Evolutionary conservation across 768 basidiomycete genomes (phyloP), one percentile per base, ranked within the genome.

Genomic region (Termitomyces bulborhizus): DNA sequence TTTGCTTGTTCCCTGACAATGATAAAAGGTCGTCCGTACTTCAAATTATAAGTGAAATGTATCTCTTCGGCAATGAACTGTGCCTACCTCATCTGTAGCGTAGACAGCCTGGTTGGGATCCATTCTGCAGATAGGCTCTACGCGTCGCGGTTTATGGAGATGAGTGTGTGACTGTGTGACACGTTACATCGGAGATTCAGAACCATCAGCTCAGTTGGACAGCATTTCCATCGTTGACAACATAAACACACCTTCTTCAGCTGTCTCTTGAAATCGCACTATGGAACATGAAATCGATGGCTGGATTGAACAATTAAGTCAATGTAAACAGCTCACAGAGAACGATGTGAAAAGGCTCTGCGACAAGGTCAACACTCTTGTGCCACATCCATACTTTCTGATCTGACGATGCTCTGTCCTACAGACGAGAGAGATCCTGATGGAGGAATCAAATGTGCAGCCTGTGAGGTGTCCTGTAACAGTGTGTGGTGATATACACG

Each of bases 381-480:
- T 61, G 54, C 55, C 58, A 60, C 45, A 44, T 52, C 40, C 40
- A 6, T 37, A 39, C 54, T 48, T 58, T 53, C 59, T 61, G 63
- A 68, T 66, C 62, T 63, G 40, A 63, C 58, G 60, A 60, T 62
- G 48, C 51, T 44, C 37, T 42, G 13, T 46, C 32, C 13, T 13
- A 21, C 68, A 99, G 97, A 94, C 97, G 53, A 83, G 96, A 67
- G 97, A 98, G 75, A 96, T 99, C 63, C 72, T 99, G 70, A 95
- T 97, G 89, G 96, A 97, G 67, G 97, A 99, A 77, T 94, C 92
- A 32, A 99, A 99, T 69, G 97, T 99, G 1, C 96, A 98, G 73
- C 95, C 95, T 21, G 97, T 99, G 53, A 80, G 90, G 72, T 98
- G 96, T 77, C 97, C 97, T 31, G 97, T 99, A 62, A 99, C 97